Percentiles rank a stretch among this genome's conserved stretches.
phyloP scores from a whole-genome alignment of 2,329 filamentous ascomycete species.

The Atkinsonella texensis region DNA sequence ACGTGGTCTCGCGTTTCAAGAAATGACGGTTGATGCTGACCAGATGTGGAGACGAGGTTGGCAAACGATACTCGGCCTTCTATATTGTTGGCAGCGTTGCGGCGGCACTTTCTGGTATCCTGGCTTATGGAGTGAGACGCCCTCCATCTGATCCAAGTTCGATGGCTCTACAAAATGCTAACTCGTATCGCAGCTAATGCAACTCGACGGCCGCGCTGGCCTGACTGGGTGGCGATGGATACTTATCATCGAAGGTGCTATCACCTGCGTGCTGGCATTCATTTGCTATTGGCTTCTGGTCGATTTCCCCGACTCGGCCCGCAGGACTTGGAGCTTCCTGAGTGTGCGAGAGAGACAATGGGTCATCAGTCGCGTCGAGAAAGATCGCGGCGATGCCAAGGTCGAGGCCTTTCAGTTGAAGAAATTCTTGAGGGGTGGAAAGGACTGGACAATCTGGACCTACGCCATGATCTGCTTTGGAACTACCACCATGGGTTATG shows the following conservation, averaged over 20 bases:
- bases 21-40: neutral
- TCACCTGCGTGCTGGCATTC: conserved; percentile 42
- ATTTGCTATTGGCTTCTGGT: conserved; percentile 45
- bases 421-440: conserved; percentile 33
- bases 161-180: neutral
- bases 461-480: conserved; percentile 51
- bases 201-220: conserved; percentile 43
- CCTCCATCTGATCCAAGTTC: neutral
- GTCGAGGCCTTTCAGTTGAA: conserved; percentile 38
- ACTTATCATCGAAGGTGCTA: conserved; percentile 41
- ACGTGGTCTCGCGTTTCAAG: neutral
- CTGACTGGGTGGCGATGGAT: conserved; percentile 57
- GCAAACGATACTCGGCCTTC: conserved; percentile 56
- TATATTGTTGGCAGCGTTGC: conserved; percentile 58
- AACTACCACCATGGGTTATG: conserved; percentile 61
- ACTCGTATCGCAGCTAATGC: conserved; percentile 36
- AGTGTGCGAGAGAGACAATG: conserved; percentile 36
- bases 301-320: conserved; percentile 49
- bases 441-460: conserved; percentile 48
- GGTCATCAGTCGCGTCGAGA: conserved; percentile 40
- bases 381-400: conserved; percentile 45
- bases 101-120: conserved; percentile 53
- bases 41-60: conserved; percentile 43
- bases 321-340: conserved; percentile 41
- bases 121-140: conserved; percentile 48